phyloP scores from a whole-genome alignment of 2,329 filamentous ascomycete genomes.

The Phialophora verrucosa region DNA sequence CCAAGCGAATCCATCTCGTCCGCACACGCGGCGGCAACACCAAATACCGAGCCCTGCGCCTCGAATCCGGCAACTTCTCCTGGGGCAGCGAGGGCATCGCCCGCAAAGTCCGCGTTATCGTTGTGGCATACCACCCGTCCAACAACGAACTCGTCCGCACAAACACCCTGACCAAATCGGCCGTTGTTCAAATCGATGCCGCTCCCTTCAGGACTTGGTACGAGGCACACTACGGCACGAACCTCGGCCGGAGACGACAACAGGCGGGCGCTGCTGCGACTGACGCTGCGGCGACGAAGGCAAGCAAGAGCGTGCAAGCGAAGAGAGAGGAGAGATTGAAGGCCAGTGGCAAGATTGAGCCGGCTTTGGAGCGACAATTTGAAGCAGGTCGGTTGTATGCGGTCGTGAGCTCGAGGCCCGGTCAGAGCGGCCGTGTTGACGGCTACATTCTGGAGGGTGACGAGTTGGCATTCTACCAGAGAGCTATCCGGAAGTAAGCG shows the following conservation, averaged over 20 bases:
- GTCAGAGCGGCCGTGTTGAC: conserved; percentile 95
- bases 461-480: conserved; percentile 99
- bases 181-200: conserved; percentile 98
- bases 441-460: conserved; percentile 99
- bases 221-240: conserved; percentile 97
- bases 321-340: conserved; percentile 92
- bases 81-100: conserved; percentile 98
- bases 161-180: conserved; percentile 99
- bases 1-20: conserved; percentile 95
- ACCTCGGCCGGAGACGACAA: conserved; percentile 88
- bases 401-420: conserved; percentile 88
- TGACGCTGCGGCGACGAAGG: conserved; percentile 72
- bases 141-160: conserved; percentile 99
- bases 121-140: conserved; percentile 97
- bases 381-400: conserved; percentile 98
- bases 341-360: conserved; percentile 88
- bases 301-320: conserved; percentile 93
- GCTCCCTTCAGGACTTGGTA: conserved; percentile 99
- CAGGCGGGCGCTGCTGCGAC: conserved; percentile 66
- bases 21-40: conserved; percentile 98
- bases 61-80: conserved; percentile 99
- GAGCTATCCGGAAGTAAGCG: conserved; percentile 94
- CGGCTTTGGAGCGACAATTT: conserved; percentile 95
- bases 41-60: conserved; percentile 98
- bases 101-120: conserved; percentile 99